Evolutionary conservation across 2,329 filamentous ascomycete species (phyloP).

Genomic region (Setomelanomma holmii): DNA sequence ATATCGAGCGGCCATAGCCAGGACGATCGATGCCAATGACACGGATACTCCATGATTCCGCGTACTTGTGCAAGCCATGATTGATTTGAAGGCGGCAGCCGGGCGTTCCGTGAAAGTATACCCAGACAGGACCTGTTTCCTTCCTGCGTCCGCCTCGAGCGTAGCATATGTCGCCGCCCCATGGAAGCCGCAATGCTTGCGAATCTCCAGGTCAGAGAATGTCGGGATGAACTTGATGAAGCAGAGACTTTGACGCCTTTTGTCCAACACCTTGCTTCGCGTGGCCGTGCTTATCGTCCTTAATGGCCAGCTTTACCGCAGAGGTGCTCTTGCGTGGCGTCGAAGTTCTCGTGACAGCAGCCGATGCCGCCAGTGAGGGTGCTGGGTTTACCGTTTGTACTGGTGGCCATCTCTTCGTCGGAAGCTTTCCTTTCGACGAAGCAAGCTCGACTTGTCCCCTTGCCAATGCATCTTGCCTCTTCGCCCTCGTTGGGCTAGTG

Average conservation of each 20-base stretch:
- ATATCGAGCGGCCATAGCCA: not conserved
- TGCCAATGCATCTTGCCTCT: too few species aligned
- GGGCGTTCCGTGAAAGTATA: not conserved
- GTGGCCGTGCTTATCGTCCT: not conserved
- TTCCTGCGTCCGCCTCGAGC: not conserved
- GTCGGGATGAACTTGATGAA: not conserved
- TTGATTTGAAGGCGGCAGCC: not conserved
- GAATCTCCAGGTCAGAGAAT: not conserved
- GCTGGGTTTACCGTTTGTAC: too few species aligned
- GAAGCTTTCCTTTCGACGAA: too few species aligned
- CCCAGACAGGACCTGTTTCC: not conserved
- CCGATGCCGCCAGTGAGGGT: too few species aligned
- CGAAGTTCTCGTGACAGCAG: too few species aligned
- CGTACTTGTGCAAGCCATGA: not conserved
- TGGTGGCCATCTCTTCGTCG: too few species aligned
- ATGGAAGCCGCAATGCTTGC: not conserved
- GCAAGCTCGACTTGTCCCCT: too few species aligned
- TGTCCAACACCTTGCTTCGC: not conserved
- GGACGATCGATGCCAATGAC: not conserved
- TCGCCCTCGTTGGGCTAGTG: too few species aligned
- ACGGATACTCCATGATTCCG: not conserved
- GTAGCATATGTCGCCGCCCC: not conserved
- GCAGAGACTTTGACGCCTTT: not conserved
- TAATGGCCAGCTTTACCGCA: not conserved
- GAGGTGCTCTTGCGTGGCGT: too few species aligned